Evolutionary conservation across 768 basidiomycete species (phyloP), one percentile per base, ranked within the genome.

Genomic region (Boletus rubroflammeus): DNA sequence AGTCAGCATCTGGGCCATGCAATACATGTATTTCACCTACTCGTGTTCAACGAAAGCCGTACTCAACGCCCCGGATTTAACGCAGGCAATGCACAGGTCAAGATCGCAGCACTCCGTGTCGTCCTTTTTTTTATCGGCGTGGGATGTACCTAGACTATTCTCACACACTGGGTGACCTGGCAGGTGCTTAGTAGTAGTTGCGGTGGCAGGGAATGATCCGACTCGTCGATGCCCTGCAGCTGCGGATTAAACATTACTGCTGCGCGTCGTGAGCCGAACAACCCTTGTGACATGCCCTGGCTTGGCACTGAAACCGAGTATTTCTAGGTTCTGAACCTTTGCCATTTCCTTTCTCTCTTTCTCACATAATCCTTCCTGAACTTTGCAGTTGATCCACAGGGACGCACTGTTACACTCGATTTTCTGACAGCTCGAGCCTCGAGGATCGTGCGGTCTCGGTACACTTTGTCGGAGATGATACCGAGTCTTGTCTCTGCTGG

Each of bases 391-490:
- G 46, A 23, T 23, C 15, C 10, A 17, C 9, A 23, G 32, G 9
- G n/a, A 47, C 41, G n/a, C n/a, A n/a, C n/a, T n/a, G 32, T 13
- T 44, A 43, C 25, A 19, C 17, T 19, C 55, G 10, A 19, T 35
- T 26, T 17, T 25, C 35, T 15, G 19, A 31, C 19, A 17, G 26
- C 14, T 41, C 28, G 43, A 38, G n/a, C n/a, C n/a, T 25, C 47
- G 31, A 40, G 32, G 28, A 47, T 29, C 42, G 35, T 17, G 29
- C 15, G 41, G n/a, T 23, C 11, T 15, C n/a, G 21, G 5, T 32
- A 17, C 28, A 41, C 35, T 38, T 19, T 10, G 40, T 47, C 28
- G 31, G 42, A 23, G 1, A 69, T 66, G 67, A 52, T 57, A 40
- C 56, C 47, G 6, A 44, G 40, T 10, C 2, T 64, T 19, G 31